Percentiles rank a stretch among this genome's conserved stretches.
Conservation (phyloP, 2,329 filamentous ascomycete genomes). For the Neofusicoccum parvum region DNA sequence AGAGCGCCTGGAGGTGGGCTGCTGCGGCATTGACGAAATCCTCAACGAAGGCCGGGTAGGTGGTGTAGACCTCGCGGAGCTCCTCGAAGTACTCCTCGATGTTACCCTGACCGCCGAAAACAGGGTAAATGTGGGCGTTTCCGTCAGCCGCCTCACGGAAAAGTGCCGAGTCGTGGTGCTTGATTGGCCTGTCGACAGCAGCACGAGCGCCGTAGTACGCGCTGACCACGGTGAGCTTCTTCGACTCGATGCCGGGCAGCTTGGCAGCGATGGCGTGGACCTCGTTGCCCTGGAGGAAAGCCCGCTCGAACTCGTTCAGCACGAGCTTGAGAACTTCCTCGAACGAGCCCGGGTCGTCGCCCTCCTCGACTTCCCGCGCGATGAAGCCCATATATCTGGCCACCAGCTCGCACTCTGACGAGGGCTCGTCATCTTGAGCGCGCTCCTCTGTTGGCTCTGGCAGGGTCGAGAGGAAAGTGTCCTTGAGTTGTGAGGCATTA, state of each 20-base stretch:
- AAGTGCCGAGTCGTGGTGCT: conserved; percentile 90
- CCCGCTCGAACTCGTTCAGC: conserved; percentile 94
- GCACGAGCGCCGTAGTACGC: conserved; percentile 90
- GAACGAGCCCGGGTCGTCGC: conserved; percentile 89
- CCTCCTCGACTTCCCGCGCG: conserved; percentile 85
- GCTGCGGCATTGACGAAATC: conserved; percentile 81
- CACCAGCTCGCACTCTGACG: conserved; percentile 88
- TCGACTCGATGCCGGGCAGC: conserved; percentile 85
- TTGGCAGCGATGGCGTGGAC: conserved; percentile 86
- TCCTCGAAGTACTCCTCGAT: conserved; percentile 99
- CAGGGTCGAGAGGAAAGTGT: conserved; percentile 81
- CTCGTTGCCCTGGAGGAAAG: conserved; percentile 92
- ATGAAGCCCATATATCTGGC: conserved; percentile 92
- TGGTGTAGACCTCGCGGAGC: conserved; percentile 85
- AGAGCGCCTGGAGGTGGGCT: conserved; percentile 81
- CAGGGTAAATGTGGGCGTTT: conserved; percentile 83
- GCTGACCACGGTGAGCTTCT: conserved; percentile 87
- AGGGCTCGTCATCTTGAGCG: conserved; percentile 98
- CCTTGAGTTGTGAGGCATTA: conserved; percentile 91
- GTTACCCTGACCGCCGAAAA: conserved; percentile 97
- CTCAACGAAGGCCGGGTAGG: conserved; percentile 87
- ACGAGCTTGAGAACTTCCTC: conserved; percentile 90
- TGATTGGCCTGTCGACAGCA: conserved; percentile 81
- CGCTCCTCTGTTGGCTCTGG: conserved; percentile 94
- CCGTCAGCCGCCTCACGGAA: conserved; percentile 84